Percentiles rank a stretch among this genome's conserved stretches.
Evolutionary conservation across 371 early-diverging fungal species (phyloP).

Genomic region (Rhizopus arrhizus): DNA sequence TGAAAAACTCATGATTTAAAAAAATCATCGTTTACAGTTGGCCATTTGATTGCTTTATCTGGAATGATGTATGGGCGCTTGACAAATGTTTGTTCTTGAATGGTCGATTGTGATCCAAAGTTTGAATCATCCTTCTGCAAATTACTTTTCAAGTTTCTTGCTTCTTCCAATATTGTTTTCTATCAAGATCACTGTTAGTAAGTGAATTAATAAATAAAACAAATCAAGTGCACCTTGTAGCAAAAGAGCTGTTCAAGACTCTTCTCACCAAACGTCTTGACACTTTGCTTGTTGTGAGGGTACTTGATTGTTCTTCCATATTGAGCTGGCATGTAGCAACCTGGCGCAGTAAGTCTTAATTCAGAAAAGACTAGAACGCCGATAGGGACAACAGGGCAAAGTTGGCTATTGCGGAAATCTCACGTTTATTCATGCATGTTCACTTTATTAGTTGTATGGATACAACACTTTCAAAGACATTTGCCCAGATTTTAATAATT

Average conservation of each 20-base stretch:
- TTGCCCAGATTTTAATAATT: too few species aligned
- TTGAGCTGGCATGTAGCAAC: slow-evolving; percentile 5
- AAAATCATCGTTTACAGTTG: not conserved
- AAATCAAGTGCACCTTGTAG: slow-evolving; percentile 5
- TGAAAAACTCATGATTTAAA: not conserved
- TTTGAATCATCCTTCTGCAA: slow-evolving; percentile 8
- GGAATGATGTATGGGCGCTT: not conserved
- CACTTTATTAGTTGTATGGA: too few species aligned
- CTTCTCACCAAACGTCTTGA: slow-evolving; percentile 1
- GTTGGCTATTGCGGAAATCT: too few species aligned
- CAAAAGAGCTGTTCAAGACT: slow-evolving; percentile 4
- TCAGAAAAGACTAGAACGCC: not conserved
- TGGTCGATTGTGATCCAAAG: slow-evolving; percentile 6
- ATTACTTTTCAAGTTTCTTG: slow-evolving; percentile 1
- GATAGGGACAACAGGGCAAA: too few species aligned
- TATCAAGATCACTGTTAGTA: slow-evolving; percentile 1
- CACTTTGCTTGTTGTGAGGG: not conserved
- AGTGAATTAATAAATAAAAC: slow-evolving; percentile 4
- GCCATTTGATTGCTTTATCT: slow-evolving; percentile 5
- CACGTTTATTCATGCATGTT: too few species aligned
- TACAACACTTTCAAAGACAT: too few species aligned
- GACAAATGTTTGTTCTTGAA: slow-evolving; percentile 1
- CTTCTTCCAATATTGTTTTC: slow-evolving; percentile 2
- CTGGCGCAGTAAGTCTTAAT: slow-evolving; percentile 4
- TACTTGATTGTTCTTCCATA: slow-evolving; percentile 8